Evolutionary conservation across 257 asterid species (phyloP).

Genomic region (Nicotiana obtusifolia): DNA sequence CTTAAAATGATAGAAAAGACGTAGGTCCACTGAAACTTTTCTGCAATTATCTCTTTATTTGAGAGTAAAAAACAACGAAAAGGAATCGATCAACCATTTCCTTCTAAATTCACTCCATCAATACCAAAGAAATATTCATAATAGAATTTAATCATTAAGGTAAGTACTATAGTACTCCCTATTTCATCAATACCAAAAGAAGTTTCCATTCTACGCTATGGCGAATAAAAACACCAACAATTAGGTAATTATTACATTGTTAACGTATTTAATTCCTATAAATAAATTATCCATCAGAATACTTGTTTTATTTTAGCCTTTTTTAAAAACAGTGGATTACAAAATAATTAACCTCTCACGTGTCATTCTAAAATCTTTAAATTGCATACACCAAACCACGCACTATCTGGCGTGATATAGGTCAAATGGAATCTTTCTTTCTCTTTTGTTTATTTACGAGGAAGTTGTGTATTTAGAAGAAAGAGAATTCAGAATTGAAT

Average conservation of each 20-base stretch:
- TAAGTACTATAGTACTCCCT: not conserved
- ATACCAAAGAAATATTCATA: not conserved
- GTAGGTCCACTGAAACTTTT: no score
- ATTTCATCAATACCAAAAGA: not conserved
- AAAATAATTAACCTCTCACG: not conserved
- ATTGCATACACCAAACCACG: not conserved
- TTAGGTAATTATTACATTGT: not conserved
- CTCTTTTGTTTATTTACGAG: not conserved
- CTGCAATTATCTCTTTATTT: no score
- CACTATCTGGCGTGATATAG: not conserved
- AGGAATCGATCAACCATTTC: not conserved
- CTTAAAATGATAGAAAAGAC: no score
- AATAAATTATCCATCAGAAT: not conserved
- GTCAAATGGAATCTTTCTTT: not conserved
- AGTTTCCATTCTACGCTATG: not conserved
- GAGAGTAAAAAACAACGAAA: not conserved
- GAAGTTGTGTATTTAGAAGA: not conserved
- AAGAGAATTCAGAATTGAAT: not conserved
- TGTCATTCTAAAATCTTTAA: conserved; percentile 6
- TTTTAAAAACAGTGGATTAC: not conserved
- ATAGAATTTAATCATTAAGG: not conserved
- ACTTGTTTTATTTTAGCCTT: not conserved
- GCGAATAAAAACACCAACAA: not conserved
- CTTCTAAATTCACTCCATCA: not conserved
- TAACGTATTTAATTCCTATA: not conserved